A percentile compares a stretch with the other conserved stretches of the same genome.
These are phyloP conservation scores for Quercus cerris DNA, from an alignment of 306 rosid species.

Conservation along the genomic window DNA sequence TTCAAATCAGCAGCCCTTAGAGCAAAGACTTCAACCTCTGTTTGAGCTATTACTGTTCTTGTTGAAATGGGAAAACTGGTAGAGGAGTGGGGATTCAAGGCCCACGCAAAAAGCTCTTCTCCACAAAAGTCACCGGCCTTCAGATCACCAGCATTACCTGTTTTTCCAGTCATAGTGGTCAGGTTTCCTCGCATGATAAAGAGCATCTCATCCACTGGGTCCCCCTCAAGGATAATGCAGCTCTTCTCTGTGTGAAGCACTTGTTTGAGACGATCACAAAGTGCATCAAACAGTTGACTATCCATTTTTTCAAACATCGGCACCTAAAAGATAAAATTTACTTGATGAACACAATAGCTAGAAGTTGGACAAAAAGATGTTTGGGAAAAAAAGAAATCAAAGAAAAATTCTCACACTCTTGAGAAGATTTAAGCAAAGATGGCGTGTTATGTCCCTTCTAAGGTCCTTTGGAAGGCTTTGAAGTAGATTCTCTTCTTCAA, in stretches of 20 bases:
- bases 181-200: constrained; percentile 76
- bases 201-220: constrained; percentile 78
- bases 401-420: constrained; percentile 41
- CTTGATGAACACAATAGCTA: no score
- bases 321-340: no score
- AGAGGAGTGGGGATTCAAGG: constrained; percentile 66
- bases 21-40: constrained; percentile 91
- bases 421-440: constrained; percentile 20
- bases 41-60: constrained; percentile 60
- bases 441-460: no score
- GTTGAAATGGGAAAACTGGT: constrained; percentile 63
- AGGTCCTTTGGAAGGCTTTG: no score
- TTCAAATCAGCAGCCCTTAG: constrained; percentile 71
- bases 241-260: constrained; percentile 41
- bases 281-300: no score
- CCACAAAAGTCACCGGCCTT: constrained; percentile 79
- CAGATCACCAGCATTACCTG: constrained; percentile 48
- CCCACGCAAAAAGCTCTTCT: constrained; percentile 85
- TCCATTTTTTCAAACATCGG: no score
- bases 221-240: constrained; percentile 67
- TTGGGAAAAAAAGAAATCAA: no score
- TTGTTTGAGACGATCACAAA: no score
- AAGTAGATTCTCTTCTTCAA: constrained; percentile 53
- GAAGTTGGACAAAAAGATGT: no score
- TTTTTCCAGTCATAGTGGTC: constrained; percentile 55